A percentile compares a stretch with the other conserved stretches of the same genome.
Conservation (phyloP, 176 grass and related monocot species). For the Eragrostis curvula region DNA sequence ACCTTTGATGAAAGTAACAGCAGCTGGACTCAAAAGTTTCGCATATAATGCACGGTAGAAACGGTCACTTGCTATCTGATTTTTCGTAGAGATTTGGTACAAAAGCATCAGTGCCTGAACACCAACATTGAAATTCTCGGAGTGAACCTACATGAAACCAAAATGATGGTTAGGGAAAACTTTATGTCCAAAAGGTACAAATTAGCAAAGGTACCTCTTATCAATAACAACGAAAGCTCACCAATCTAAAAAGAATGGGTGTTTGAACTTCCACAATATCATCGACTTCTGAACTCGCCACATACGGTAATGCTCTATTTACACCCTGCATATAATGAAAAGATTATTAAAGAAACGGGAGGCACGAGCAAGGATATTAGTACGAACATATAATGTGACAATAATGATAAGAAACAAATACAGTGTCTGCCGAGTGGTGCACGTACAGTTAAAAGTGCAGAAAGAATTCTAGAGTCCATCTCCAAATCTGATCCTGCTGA, state of each 20-base stretch:
- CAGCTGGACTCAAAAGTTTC: constrained; percentile 87
- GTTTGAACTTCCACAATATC: constrained; percentile 93
- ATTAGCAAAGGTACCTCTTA: constrained; percentile 13
- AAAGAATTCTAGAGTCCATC: constrained; percentile 93
- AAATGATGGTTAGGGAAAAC: constrained; percentile 1
- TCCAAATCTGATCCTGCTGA: constrained; percentile 66
- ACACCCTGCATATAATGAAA: constrained; percentile 69
- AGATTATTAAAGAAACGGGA: constrained; percentile 32
- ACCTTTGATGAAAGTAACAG: constrained; percentile 94
- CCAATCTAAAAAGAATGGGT: constrained; percentile 91
- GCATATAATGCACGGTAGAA: constrained; percentile 95
- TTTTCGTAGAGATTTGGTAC: constrained; percentile 93
- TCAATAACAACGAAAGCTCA: constrained; percentile 47
- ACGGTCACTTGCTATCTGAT: constrained; percentile 87
- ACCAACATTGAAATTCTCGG: constrained; percentile 94
- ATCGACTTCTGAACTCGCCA: constrained; percentile 93
- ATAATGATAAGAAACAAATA: neutral
- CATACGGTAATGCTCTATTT: constrained; percentile 97
- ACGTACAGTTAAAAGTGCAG: constrained; percentile 90
- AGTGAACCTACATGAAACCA: constrained; percentile 76
- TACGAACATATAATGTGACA: neutral
- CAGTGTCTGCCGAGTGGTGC: constrained; percentile 10
- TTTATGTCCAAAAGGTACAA: constrained; percentile 30
- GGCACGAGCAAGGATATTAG: constrained; percentile 10
- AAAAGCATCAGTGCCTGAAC: constrained; percentile 97